Conservation (phyloP, 2,329 filamentous ascomycete genomes). For the Aspergillus sp. region DNA sequence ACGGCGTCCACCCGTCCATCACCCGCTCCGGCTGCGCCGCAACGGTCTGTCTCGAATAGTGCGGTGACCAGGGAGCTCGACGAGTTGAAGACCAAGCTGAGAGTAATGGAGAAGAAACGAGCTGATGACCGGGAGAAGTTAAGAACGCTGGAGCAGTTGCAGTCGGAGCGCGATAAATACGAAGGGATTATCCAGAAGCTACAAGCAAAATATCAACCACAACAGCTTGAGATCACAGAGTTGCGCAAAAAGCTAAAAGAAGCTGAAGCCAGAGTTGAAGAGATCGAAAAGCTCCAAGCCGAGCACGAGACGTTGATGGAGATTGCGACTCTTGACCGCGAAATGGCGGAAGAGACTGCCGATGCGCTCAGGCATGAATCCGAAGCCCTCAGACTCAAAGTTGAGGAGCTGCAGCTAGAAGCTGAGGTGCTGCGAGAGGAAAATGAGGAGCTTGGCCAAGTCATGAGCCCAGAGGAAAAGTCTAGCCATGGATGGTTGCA, state of each 20-base stretch:
- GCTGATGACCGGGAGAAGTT: slow-evolving; percentile 83
- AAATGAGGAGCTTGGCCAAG: slow-evolving; percentile 79
- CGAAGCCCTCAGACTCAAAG: slow-evolving; percentile 72
- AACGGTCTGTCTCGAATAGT: slow-evolving; percentile 52
- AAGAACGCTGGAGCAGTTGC: slow-evolving; percentile 75
- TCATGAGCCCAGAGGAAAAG: slow-evolving; percentile 86
- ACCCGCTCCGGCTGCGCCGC: slow-evolving; percentile 36
- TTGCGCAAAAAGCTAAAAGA: slow-evolving; percentile 79
- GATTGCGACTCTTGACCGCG: slow-evolving; percentile 83
- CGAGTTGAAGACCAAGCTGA: slow-evolving; percentile 84
- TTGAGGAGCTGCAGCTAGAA: slow-evolving; percentile 86
- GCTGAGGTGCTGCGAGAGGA: slow-evolving; percentile 86
- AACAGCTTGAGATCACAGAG: slow-evolving; percentile 77
- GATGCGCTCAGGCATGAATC: slow-evolving; percentile 82
- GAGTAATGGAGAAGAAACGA: slow-evolving; percentile 84
- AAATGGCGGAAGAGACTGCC: slow-evolving; percentile 94
- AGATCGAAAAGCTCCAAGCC: slow-evolving; percentile 73
- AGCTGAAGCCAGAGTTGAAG: slow-evolving; percentile 69
- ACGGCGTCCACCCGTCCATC: slow-evolving; percentile 31
- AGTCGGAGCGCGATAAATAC: slow-evolving; percentile 60
- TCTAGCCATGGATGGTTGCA: slow-evolving; percentile 87
- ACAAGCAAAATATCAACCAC: slow-evolving; percentile 83
- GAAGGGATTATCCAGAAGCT: slow-evolving; percentile 88
- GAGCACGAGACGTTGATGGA: slow-evolving; percentile 87
- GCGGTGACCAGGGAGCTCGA: slow-evolving; percentile 73